Percentiles rank a stretch among this genome's conserved stretches.
Conservation (phyloP, 371 early-diverging fungal species). For the Mortierella sp. region DNA sequence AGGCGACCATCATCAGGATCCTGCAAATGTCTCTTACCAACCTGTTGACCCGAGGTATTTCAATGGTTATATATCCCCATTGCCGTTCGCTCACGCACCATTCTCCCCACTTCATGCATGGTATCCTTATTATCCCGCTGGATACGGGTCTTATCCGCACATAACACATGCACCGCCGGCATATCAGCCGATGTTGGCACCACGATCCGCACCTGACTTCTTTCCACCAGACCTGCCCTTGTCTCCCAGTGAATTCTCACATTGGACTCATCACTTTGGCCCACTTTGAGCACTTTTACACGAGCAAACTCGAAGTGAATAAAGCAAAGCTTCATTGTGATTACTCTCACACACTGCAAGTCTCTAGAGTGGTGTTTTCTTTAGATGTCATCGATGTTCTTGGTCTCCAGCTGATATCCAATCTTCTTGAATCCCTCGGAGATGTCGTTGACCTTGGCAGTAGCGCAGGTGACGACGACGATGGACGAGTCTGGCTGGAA, state of each 20-base stretch:
- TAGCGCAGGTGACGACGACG: slow-evolving; percentile 66
- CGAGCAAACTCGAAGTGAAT: slow-evolving; percentile 2
- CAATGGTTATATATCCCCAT: neutral
- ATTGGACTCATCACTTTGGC: too few species aligned
- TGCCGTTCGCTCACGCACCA: neutral
- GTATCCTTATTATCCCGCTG: neutral
- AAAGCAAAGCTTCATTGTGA: neutral
- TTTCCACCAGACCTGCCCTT: slow-evolving; percentile 45
- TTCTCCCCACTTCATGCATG: slow-evolving; percentile 9
- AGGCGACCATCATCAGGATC: neutral
- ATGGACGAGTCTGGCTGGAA: slow-evolving; percentile 65
- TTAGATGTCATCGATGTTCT: slow-evolving; percentile 52
- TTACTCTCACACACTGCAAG: neutral
- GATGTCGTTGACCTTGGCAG: slow-evolving; percentile 61
- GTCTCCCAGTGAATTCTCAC: too few species aligned
- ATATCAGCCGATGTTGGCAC: neutral
- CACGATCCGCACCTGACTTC: slow-evolving; percentile 2
- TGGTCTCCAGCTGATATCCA: slow-evolving; percentile 49
- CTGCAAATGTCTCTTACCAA: neutral
- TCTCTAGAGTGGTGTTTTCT: neutral
- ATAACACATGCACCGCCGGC: neutral
- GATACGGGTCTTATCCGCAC: neutral
- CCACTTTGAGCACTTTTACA: slow-evolving; percentile 3
- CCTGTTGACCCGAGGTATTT: neutral
- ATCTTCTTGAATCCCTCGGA: slow-evolving; percentile 51